Base-by-base conservation (phyloP, 352 stramenopile species). In the Globisporangium cederbergense region DNA sequence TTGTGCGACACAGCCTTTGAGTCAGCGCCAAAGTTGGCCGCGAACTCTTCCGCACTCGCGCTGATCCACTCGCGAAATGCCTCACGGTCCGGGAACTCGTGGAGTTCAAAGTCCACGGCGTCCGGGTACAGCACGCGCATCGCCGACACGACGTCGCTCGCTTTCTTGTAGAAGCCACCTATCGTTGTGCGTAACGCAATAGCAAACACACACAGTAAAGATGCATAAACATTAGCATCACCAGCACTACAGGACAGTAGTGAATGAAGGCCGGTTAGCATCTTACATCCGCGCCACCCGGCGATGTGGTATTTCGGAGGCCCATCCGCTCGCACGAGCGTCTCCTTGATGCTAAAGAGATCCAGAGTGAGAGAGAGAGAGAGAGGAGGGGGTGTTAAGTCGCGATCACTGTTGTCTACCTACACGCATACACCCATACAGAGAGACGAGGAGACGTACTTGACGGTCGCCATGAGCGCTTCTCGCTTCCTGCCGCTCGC, bases 41-140 rank as follows among this genome's bases (percentile, higher is more conserved):
- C 68, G 57, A 91, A 79, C 45, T 78, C 66, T 0, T 64, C 59
- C 42, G 81, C 67, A 1, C 73, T 78, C 51, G 60, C 65, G 0
- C 57, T 54, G 0, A 91, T 71, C 84, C 84, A 93, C 30, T 68
- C 57, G 52, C 76, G 82, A 62, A 87, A 93, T 28, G 66, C 70
- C 32, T 88, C 77, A 49, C 81, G 77, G 65, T 79, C 76, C 46
- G 79, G 72, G 36, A 90, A 90, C 68, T 81, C 68, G 64, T 89
- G 71, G 25, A 66, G 25, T 46, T 76, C 65, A 47, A 75, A 74
- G 13, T 67, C 67, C 22, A 91, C 74, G 30, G 61, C 60, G 28
- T 86, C 75, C 6, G 78, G 74, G 65, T 90, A 89, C 52, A 93
- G 77, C 59, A 71, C 67, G 54, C 88, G 75, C 79, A 93, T 91